These are phyloP conservation scores for Psilocybe subaeruginosa DNA, from an alignment of 768 basidiomycete species.

Conservation along the genomic window DNA sequence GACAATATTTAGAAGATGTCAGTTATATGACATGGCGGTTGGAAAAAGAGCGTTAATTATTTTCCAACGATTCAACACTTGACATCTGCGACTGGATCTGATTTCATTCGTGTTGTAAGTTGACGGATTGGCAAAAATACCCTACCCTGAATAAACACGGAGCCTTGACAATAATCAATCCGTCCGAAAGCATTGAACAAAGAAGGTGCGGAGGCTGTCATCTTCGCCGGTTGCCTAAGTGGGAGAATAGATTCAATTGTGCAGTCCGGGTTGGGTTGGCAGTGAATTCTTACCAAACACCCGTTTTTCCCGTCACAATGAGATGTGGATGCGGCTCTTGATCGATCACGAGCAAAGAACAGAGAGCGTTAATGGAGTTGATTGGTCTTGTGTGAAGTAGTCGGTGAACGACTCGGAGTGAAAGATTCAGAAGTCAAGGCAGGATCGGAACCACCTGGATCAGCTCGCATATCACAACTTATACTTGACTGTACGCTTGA, in stretches of 20 bases:
- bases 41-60: background rate
- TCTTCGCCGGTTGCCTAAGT: conserved; percentile 1
- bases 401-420: conserved; percentile 1
- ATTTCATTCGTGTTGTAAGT: background rate
- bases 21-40: background rate
- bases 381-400: background rate
- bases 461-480: background rate
- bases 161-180: conserved; percentile 11
- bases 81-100: conserved; percentile 2
- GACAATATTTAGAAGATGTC: background rate
- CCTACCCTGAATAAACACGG: background rate
- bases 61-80: background rate
- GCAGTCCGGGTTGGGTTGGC: background rate
- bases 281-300: conserved; percentile 2
- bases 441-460: background rate
- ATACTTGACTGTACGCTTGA: background rate
- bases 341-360: background rate
- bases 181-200: background rate
- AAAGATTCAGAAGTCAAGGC: background rate
- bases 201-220: conserved; percentile 4
- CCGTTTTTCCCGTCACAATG: background rate
- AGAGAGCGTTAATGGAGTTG: background rate
- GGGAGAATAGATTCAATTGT: background rate
- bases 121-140: background rate
- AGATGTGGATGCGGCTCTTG: background rate